Evolutionary conservation across 2,329 filamentous ascomycete genomes (phyloP).

Genomic region (Curvularia eragrostidis): DNA sequence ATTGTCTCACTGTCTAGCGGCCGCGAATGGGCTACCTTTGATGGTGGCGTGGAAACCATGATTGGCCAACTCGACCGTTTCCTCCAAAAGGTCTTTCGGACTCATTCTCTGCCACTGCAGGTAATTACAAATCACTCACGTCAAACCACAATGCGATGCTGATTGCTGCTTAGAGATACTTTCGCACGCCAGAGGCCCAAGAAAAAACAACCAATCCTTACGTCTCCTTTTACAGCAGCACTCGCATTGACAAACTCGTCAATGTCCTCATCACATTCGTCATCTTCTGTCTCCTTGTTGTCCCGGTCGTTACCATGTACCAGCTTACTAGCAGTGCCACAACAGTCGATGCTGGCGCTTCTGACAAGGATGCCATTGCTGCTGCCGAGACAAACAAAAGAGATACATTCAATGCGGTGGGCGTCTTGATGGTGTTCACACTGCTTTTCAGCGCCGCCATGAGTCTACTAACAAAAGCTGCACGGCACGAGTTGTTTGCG

Average conservation of each 20-base stretch:
- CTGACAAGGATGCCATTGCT: not conserved
- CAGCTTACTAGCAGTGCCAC: constrained; percentile 38
- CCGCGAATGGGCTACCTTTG: constrained; percentile 52
- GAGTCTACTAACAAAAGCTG: constrained; percentile 47
- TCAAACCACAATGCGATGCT: not conserved
- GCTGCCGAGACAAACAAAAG: constrained; percentile 22
- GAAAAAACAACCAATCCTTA: constrained; percentile 45
- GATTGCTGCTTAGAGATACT: constrained; percentile 38
- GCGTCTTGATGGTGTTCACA: constrained; percentile 53
- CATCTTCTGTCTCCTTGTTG: constrained; percentile 52
- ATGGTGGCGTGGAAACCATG: constrained; percentile 48
- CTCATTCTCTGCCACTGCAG: constrained; percentile 33
- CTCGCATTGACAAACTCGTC: constrained; percentile 50
- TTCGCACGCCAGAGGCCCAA: constrained; percentile 49
- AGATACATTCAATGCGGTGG: constrained; percentile 51
- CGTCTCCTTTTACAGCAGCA: constrained; percentile 48
- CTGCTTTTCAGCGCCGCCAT: constrained; percentile 48
- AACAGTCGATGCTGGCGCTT: not conserved
- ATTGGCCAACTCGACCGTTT: constrained; percentile 36
- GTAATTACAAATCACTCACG: constrained; percentile 15
- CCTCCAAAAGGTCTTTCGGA: constrained; percentile 32
- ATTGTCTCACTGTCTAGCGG: constrained; percentile 49
- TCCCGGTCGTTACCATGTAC: constrained; percentile 53
- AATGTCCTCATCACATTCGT: constrained; percentile 53
- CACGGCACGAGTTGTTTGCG: constrained; percentile 49